Base-by-base conservation (phyloP, 2,329 filamentous ascomycete genomes). In the Aureobasidium uvarum region DNA sequence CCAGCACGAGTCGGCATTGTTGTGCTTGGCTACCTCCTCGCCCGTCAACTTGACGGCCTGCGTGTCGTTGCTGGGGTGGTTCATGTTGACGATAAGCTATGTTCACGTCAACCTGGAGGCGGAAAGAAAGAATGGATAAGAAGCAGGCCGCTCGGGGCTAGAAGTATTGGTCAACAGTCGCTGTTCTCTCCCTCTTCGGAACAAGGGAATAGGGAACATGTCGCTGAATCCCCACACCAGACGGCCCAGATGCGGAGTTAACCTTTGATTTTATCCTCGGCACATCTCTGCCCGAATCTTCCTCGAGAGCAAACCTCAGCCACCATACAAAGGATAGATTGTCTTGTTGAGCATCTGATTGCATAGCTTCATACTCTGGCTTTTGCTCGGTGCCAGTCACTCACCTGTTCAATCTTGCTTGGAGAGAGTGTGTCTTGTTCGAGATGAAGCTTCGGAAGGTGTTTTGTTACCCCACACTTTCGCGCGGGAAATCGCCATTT, bases 1-100 rank as follows among this genome's bases (percentile, higher is more conserved):
- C 92, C 92, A 96, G 80, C 92, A 96, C 59, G 91, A 94, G 71
- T 96, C 86, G 72, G 85, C 84, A 72, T 82, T 89, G 79, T 89
- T 89, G 81, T 98, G 94, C 80, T 92, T 81, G 64, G 86, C 86
- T 66, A 91, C 79, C 67, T 86, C 82, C 48, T 82, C 79, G 69
- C 79, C 79, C 4, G 76, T 79, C 70, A 82, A 79, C 76, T 81
- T 80, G 55, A 71, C 71, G 56, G 70, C 69, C 68, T 79, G 77
- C 55, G 75, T 77, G 69, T 77, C 66, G 70, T 77, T 78, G 73
- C 74, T 77, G 38, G 75, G 67, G 72, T 71, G 77, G 65, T 79
- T 79, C 77, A 79, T 79, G 20, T 52, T 59, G 45, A 13, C n/a
- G 6, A 14, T 28, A 13, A 46, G 28, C 14, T 33, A 5, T 10